Evolutionary conservation across 2,329 filamentous ascomycete genomes (phyloP).

Genomic region (Diaporthe eres): DNA sequence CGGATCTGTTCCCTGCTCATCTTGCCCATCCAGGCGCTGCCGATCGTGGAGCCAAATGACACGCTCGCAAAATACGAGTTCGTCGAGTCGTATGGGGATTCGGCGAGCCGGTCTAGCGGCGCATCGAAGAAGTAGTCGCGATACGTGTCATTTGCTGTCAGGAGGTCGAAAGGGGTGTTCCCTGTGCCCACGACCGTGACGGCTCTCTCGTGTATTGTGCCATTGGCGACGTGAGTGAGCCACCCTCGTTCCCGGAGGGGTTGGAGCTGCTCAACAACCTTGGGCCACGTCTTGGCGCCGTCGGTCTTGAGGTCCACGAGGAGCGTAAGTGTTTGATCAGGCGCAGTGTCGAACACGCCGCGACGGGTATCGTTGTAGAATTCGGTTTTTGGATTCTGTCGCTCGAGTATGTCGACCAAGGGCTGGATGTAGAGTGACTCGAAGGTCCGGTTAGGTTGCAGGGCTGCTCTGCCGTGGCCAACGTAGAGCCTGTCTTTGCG

Average conservation of each 20-base stretch:
- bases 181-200: slow-evolving; percentile 80
- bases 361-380: slow-evolving; percentile 60
- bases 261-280: slow-evolving; percentile 68
- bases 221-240: slow-evolving; percentile 67
- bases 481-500: slow-evolving; percentile 67
- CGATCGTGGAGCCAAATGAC: slow-evolving; percentile 68
- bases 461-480: slow-evolving; percentile 70
- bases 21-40: slow-evolving; percentile 60
- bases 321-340: slow-evolving; percentile 69
- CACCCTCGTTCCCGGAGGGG: slow-evolving; percentile 72
- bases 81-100: slow-evolving; percentile 57
- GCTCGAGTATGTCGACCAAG: slow-evolving; percentile 69
- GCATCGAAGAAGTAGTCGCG: slow-evolving; percentile 78
- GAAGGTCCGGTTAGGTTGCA: slow-evolving; percentile 71
- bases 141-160: slow-evolving; percentile 66
- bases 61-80: slow-evolving; percentile 79
- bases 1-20: slow-evolving; percentile 61
- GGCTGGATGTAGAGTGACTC: slow-evolving; percentile 75
- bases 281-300: slow-evolving; percentile 64
- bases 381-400: slow-evolving; percentile 63
- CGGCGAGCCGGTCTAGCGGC: slow-evolving; percentile 62
- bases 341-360: slow-evolving; percentile 71
- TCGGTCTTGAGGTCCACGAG: slow-evolving; percentile 79
- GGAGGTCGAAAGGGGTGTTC: slow-evolving; percentile 69
- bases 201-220: slow-evolving; percentile 65